Percentiles rank a stretch among this genome's conserved stretches.
Evolutionary conservation across 2,329 filamentous ascomycete genomes (phyloP).

Genomic region (Botrytis tulipae): DNA sequence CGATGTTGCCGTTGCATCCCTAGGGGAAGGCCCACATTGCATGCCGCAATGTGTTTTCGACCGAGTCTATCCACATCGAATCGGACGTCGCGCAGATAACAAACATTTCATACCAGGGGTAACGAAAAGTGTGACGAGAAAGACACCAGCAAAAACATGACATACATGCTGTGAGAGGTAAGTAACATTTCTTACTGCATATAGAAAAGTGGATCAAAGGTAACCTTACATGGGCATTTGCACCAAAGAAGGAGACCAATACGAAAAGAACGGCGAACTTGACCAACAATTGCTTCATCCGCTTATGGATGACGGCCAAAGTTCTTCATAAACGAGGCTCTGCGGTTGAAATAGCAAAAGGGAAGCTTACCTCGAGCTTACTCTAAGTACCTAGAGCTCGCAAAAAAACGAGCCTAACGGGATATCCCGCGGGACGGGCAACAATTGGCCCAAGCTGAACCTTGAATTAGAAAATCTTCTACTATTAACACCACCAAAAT

Average conservation of each 20-base stretch:
- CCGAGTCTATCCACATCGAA: conserved; percentile 15
- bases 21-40: conserved; percentile 7
- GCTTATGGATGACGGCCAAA: conserved; percentile 1
- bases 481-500: conserved; percentile 19
- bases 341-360: neutral
- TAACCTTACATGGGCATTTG: conserved; percentile 4
- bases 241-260: neutral
- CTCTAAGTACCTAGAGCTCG: neutral
- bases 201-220: conserved; percentile 8
- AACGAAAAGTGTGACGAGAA: conserved; percentile 17
- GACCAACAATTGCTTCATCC: neutral
- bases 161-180: conserved; percentile 19
- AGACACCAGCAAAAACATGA: conserved; percentile 16
- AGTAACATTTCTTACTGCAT: conserved; percentile 22
- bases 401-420: neutral
- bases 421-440: conserved; percentile 10
- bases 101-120: conserved; percentile 7
- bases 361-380: neutral
- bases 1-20: conserved; percentile 18
- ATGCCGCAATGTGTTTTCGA: conserved; percentile 8
- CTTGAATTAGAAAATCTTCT: conserved; percentile 9
- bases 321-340: neutral
- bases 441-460: conserved; percentile 14
- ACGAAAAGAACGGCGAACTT: neutral
- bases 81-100: neutral